Percentiles rank a stretch among this genome's conserved stretches.
phyloP scores from a whole-genome alignment of 2,329 filamentous ascomycete species.

The Apiospora marii region DNA sequence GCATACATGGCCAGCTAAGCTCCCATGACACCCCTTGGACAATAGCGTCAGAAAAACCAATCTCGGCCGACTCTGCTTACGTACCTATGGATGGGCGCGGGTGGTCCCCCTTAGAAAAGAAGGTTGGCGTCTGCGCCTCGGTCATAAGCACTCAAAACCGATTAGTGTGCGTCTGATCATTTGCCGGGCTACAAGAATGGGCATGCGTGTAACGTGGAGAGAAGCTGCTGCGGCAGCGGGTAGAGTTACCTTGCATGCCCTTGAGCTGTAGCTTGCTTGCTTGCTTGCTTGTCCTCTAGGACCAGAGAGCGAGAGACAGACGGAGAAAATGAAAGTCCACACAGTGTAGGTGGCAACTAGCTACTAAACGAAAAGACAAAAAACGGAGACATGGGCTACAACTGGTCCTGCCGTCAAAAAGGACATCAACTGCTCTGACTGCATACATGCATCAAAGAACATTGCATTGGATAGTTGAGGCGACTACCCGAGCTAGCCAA shows the following conservation, averaged over 20 bases:
- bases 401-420: background rate
- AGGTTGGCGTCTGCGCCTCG: background rate
- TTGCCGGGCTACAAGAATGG: background rate
- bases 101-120: background rate
- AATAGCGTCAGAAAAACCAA: background rate
- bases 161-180: slow-evolving; percentile 2
- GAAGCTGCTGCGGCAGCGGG: background rate
- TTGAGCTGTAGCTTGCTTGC: background rate
- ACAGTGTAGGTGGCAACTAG: background rate
- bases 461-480: background rate
- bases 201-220: background rate
- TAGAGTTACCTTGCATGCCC: background rate
- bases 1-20: background rate
- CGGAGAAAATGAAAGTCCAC: background rate
- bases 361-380: background rate
- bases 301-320: background rate
- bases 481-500: background rate
- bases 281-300: background rate
- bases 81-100: background rate
- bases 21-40: background rate
- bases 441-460: background rate
- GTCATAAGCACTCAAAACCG: background rate
- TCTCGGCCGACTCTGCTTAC: background rate
- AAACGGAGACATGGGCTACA: background rate
- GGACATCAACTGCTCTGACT: background rate